Evolutionary conservation across 768 basidiomycete species (phyloP).

Genomic region (Naganishia kalamii): DNA sequence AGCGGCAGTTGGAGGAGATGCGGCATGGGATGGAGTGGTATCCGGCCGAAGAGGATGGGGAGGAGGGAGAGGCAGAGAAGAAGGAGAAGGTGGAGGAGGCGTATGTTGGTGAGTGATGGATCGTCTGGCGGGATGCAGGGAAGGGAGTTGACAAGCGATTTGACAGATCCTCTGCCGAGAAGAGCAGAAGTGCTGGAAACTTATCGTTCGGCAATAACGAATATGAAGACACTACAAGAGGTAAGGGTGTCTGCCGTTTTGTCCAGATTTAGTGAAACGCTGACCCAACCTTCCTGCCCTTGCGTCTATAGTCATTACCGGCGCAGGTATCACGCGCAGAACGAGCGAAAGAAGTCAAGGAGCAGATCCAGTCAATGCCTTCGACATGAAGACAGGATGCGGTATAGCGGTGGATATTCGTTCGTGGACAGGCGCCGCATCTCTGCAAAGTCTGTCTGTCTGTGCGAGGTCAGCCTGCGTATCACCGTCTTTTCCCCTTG

Average conservation of each 20-base stretch:
- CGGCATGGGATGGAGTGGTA: conserved; percentile 30
- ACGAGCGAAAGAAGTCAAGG: conserved; percentile 23
- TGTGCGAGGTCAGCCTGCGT: no score
- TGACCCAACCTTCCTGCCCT: neutral
- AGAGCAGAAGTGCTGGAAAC: conserved; percentile 12
- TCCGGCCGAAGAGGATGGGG: conserved; percentile 19
- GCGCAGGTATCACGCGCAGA: conserved; percentile 20
- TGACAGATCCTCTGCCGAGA: conserved; percentile 6
- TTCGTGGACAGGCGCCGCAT: no score
- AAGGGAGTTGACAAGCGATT: neutral
- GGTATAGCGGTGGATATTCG: no score
- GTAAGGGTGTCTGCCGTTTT: neutral
- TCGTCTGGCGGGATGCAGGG: conserved; percentile 5
- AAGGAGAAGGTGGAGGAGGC: conserved; percentile 15
- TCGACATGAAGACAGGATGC: no score
- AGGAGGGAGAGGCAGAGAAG: conserved; percentile 5
- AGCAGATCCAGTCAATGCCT: conserved; percentile 14
- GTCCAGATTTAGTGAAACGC: no score
- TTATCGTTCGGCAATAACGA: conserved; percentile 2
- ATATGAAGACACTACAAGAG: conserved; percentile 4
- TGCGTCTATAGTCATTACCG: conserved; percentile 16
- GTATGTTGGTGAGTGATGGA: no score
- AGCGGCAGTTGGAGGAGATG: conserved; percentile 22
- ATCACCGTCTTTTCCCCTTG: no score
- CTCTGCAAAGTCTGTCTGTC: no score